Conservation (phyloP, 257 asterid genomes). For the Ilex aquifolium region DNA sequence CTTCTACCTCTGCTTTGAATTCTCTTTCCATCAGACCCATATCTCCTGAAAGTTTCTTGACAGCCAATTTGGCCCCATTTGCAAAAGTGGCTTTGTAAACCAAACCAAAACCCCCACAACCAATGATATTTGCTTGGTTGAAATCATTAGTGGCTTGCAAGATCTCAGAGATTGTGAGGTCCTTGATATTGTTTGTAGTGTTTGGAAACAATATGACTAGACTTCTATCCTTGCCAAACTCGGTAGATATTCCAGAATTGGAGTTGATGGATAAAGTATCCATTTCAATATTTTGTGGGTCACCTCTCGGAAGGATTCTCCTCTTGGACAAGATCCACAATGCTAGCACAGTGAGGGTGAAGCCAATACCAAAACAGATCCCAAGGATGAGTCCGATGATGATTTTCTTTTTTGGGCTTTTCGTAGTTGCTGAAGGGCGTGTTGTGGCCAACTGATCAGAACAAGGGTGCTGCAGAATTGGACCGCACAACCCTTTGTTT, state of each 20-base stretch:
- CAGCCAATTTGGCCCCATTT: slow-evolving; percentile 72
- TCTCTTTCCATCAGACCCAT: slow-evolving; percentile 94
- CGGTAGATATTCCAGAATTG: slow-evolving; percentile 52
- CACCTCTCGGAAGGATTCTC: slow-evolving; percentile 49
- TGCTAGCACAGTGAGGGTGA: slow-evolving; percentile 51
- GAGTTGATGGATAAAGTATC: slow-evolving; percentile 64
- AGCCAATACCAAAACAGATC: slow-evolving; percentile 51
- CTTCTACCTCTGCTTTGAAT: slow-evolving; percentile 94
- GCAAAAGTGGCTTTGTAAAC: slow-evolving; percentile 75
- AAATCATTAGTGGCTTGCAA: slow-evolving; percentile 83
- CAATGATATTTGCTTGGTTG: slow-evolving; percentile 81
- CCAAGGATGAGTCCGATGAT: slow-evolving; percentile 59
- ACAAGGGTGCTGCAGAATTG: slow-evolving; percentile 45
- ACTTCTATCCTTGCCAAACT: slow-evolving; percentile 58
- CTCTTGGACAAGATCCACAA: slow-evolving; percentile 63
- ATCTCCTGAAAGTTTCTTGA: slow-evolving; percentile 95
- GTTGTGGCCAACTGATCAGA: slow-evolving; percentile 19
- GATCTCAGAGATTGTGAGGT: slow-evolving; percentile 66
- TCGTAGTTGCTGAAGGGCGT: slow-evolving; percentile 20
- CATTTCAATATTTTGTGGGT: slow-evolving; percentile 40
- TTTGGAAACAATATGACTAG: slow-evolving; percentile 70
- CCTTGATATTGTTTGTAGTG: slow-evolving; percentile 47
- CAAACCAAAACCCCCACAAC: slow-evolving; percentile 97
- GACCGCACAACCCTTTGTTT: slow-evolving; percentile 72
- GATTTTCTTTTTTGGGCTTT: slow-evolving; percentile 51